A percentile compares a stretch with the other conserved stretches of the same genome.
Conservation (phyloP, 2,329 filamentous ascomycete species). For the Penicillium sp. region DNA sequence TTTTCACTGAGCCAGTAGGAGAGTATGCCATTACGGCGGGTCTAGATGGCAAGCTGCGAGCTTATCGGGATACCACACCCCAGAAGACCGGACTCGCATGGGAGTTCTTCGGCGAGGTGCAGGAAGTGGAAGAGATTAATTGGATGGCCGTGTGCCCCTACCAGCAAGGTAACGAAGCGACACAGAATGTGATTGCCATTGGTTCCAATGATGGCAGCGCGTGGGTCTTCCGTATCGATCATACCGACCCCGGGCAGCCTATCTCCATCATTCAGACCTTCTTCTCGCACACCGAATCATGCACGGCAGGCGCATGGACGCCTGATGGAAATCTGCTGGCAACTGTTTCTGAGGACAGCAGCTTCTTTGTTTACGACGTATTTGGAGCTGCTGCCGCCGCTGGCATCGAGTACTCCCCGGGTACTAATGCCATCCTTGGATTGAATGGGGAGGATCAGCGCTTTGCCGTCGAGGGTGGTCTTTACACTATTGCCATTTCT, state of each 20-base stretch:
- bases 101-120: slow-evolving; percentile 70
- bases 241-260: slow-evolving; percentile 57
- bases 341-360: slow-evolving; percentile 84
- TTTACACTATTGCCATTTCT: slow-evolving; percentile 83
- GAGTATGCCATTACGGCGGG: slow-evolving; percentile 85
- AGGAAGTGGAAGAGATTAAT: slow-evolving; percentile 93
- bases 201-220: slow-evolving; percentile 89
- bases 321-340: slow-evolving; percentile 81
- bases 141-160: slow-evolving; percentile 79
- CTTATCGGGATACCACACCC: slow-evolving; percentile 57
- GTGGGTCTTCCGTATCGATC: slow-evolving; percentile 90
- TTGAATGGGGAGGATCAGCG: slow-evolving; percentile 80
- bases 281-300: slow-evolving; percentile 82
- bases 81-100: slow-evolving; percentile 53
- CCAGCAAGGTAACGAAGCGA: slow-evolving; percentile 46
- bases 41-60: slow-evolving; percentile 77
- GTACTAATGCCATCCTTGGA: slow-evolving; percentile 66
- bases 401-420: slow-evolving; percentile 55
- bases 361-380: slow-evolving; percentile 88
- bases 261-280: slow-evolving; percentile 86
- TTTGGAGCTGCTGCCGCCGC: slow-evolving; percentile 73
- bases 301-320: slow-evolving; percentile 89
- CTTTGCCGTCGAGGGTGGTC: slow-evolving; percentile 85
- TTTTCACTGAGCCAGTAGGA: slow-evolving; percentile 79
- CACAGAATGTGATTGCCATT: slow-evolving; percentile 79